Conservation (phyloP, 2,329 filamentous ascomycete genomes). For the Capronia americana region DNA sequence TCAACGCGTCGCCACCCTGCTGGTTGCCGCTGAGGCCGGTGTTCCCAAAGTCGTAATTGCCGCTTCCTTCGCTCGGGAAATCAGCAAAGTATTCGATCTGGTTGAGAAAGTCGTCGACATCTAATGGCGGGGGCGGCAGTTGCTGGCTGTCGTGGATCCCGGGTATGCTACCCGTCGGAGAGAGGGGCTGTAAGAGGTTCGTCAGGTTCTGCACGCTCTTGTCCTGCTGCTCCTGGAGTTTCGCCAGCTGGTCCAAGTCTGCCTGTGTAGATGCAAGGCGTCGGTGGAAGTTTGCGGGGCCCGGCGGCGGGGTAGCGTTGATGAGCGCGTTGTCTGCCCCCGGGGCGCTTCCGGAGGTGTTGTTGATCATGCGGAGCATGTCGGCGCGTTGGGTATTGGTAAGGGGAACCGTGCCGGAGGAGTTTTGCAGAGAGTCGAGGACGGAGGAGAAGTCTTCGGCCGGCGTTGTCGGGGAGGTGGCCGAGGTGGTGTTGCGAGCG, state of each 20-base stretch:
- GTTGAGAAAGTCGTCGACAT: conserved; percentile 65
- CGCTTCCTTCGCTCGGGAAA: conserved; percentile 39
- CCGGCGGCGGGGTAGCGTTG: conserved; percentile 60
- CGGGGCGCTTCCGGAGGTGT: conserved; percentile 44
- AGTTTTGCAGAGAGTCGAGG: conserved; percentile 52
- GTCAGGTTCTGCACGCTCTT: conserved; percentile 76
- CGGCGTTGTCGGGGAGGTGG: conserved; percentile 45
- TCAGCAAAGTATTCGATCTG: conserved; percentile 60
- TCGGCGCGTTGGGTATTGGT: conserved; percentile 55
- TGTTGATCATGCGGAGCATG: conserved; percentile 56
- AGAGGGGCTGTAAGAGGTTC: conserved; percentile 76
- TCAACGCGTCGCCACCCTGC: conserved; percentile 26
- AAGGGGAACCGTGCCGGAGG: conserved; percentile 51
- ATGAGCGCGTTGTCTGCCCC: conserved; percentile 64
- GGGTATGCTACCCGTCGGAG: conserved; percentile 78
- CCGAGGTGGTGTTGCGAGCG: conserved; percentile 44
- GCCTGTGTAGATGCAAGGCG: conserved; percentile 70
- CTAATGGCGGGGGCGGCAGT: conserved; percentile 55
- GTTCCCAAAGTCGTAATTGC: conserved; percentile 38
- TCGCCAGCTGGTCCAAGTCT: conserved; percentile 79
- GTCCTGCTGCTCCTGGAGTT: conserved; percentile 79
- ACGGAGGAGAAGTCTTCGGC: conserved; percentile 54
- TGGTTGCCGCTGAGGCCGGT: conserved; percentile 33
- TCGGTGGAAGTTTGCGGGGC: conserved; percentile 56
- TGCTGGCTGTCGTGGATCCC: conserved; percentile 60